Evolutionary conservation across 129 eudicot species (phyloP).

Genomic region (Silybum marianum): DNA sequence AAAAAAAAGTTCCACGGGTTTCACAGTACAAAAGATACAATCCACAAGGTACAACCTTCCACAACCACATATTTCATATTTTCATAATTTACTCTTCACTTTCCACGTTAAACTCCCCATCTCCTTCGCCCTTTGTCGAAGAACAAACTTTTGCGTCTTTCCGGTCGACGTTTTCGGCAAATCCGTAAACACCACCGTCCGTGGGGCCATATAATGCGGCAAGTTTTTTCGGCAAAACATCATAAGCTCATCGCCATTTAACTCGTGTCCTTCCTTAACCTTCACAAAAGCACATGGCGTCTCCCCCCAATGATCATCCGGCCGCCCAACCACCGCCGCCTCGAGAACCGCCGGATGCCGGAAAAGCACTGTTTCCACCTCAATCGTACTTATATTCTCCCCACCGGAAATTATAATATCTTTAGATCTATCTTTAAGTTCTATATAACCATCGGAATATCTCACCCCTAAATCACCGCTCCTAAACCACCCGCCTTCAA

Average conservation of each 20-base stretch:
- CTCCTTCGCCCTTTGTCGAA: slow-evolving; percentile 39
- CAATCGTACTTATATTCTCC: slow-evolving; percentile 51
- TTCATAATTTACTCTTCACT: slow-evolving; percentile 28
- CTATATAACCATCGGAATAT: slow-evolving; percentile 49
- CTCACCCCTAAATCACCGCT: slow-evolving; percentile 53
- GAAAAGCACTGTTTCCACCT: slow-evolving; percentile 52
- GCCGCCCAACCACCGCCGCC: slow-evolving; percentile 52
- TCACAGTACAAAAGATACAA: not conserved
- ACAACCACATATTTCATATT: not conserved
- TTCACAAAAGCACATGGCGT: slow-evolving; percentile 53
- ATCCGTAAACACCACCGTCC: slow-evolving; percentile 45
- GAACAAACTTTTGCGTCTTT: slow-evolving; percentile 46
- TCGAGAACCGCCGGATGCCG: slow-evolving; percentile 50
- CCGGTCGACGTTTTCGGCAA: slow-evolving; percentile 57
- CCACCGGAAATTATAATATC: slow-evolving; percentile 54
- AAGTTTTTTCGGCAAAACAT: slow-evolving; percentile 29
- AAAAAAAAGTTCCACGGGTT: not conserved
- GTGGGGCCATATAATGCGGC: slow-evolving; percentile 52
- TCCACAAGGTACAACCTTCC: slow-evolving; percentile 5
- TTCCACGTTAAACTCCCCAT: slow-evolving; percentile 33
- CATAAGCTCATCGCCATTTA: slow-evolving; percentile 32
- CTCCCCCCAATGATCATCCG: slow-evolving; percentile 61
- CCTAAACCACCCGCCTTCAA: slow-evolving; percentile 43
- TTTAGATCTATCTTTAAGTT: slow-evolving; percentile 49
- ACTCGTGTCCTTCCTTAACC: slow-evolving; percentile 22